phyloP scores from a whole-genome alignment of 2,329 filamentous ascomycete genomes.

The Clonostachys solani region DNA sequence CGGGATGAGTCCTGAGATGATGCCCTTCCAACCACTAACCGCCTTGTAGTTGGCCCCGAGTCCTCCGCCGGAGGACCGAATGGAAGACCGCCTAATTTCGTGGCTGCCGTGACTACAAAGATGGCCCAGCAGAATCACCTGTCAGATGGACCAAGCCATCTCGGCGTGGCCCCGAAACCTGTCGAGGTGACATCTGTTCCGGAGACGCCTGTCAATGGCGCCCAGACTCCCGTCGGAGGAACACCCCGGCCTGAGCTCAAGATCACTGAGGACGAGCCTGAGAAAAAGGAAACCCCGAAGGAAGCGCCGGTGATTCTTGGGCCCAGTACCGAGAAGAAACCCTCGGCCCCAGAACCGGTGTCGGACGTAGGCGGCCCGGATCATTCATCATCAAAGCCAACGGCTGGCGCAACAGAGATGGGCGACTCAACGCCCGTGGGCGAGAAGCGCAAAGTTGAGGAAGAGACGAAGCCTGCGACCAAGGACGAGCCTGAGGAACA shows the following conservation, averaged over 20 bases:
- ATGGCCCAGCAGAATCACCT: no score
- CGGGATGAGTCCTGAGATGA: no score
- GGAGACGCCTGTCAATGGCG: conserved; percentile 26
- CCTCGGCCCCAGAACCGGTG: not conserved
- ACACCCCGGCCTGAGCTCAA: conserved; percentile 26
- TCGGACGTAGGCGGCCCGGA: not conserved
- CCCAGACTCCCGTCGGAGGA: conserved; percentile 23
- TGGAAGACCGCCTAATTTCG: no score
- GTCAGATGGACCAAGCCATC: no score
- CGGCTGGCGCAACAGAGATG: not conserved
- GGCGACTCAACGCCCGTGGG: conserved; percentile 5
- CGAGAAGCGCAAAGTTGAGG: conserved; percentile 35
- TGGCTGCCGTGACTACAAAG: no score
- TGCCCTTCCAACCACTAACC: no score
- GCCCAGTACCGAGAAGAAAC: conserved; percentile 5
- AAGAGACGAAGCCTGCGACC: conserved; percentile 8
- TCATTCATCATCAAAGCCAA: not conserved
- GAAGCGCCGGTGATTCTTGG: conserved; percentile 9
- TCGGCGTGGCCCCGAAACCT: conserved; percentile 16
- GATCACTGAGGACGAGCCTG: conserved; percentile 17
- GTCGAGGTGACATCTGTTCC: conserved; percentile 28
- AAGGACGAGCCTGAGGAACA: conserved; percentile 5
- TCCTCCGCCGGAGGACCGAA: not conserved
- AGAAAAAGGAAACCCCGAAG: conserved; percentile 6
- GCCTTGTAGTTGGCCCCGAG: no score